Evolutionary conservation across 164 flowering plant species (phyloP).

Genomic region (Kingdonia uniflora): DNA sequence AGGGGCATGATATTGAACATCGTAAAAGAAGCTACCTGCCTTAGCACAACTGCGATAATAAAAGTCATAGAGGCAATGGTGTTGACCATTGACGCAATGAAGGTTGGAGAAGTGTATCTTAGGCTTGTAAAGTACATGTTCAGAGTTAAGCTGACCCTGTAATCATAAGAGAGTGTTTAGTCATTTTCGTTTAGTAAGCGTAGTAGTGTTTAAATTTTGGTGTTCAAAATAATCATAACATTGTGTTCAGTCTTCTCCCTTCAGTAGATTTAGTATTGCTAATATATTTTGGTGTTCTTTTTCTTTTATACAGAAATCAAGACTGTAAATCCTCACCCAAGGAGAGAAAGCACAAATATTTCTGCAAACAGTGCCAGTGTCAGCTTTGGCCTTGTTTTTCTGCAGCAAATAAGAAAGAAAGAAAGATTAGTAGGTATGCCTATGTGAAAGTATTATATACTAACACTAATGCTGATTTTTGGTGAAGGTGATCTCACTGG

Average conservation of each 20-base stretch:
- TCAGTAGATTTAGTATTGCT: no score
- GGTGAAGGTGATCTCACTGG: no score
- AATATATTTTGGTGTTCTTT: no score
- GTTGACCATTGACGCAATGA: conserved; percentile 44
- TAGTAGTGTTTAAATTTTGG: no score
- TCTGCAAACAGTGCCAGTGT: conserved; percentile 55
- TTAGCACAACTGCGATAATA: conserved; percentile 49
- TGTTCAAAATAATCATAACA: no score
- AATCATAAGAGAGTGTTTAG: conserved; percentile 3
- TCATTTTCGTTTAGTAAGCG: background rate
- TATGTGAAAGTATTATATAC: no score
- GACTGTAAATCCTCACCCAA: conserved; percentile 40
- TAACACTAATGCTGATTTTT: no score
- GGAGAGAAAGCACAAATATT: conserved; percentile 58
- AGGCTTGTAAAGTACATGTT: conserved; percentile 81
- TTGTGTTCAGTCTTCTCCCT: no score
- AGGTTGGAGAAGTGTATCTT: conserved; percentile 75
- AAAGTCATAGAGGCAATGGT: conserved; percentile 68
- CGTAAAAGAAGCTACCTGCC: conserved; percentile 21
- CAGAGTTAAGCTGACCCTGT: conserved; percentile 60
- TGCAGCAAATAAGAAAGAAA: conserved; percentile 23
- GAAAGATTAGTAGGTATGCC: conserved; percentile 2
- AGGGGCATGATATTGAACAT: no score
- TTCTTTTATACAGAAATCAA: no score
- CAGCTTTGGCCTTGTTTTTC: conserved; percentile 59